Evolutionary conservation across 2,329 filamentous ascomycete species (phyloP), one percentile per base, ranked within the genome.

Genomic region (Claviceps citrina): DNA sequence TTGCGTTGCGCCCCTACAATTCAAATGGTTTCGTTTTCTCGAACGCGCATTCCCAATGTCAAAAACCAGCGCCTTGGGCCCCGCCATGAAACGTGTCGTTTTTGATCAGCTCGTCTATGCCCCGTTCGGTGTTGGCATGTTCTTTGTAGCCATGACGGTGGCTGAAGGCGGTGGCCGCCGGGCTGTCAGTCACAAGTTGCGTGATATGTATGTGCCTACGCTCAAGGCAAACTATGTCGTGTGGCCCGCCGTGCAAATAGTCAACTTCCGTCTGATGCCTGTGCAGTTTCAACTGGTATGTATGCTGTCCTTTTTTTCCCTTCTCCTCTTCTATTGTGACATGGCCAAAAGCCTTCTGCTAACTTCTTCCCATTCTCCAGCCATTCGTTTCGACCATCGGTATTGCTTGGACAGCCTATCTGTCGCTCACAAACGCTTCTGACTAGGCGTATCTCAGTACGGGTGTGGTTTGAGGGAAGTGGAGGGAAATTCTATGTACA

Each of bases 381-480:
- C 89, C 89, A 1, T 96, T 98, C 56, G 89, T 95, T 7, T 95
- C 89, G 13, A 93, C 84, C 7, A 65, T 98, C 41, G 89, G 89
- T 70, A 96, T 96, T 52, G 86, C 86, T 26, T 96, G 89, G 91
- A 96, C 91, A 9, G 89, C 87, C 16, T 98, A 95, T 60, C 75
- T 98, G 9, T 95, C 87, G 3, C 71, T 98, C 38, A 84, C 81
- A 45, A 96, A 96, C 63, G 80, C 86, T 5, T 70, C 85, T 3
- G 85, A 93, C 44, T 82, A 89, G 47, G 37, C 15, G 16, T 16
- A 8, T 36, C 7, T 31, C 9, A 16, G 7, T 27, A n/a, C 16
- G 7, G 13, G 10, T 27, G n/a, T 31, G 18, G 19, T 2, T 16
- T 15, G 3, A n/a, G 13, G 31, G 26, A 9, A 24, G 18, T 20